Percentiles rank a stretch among this genome's conserved stretches.
Conservation (phyloP, 331 rosid species). For the Acacia pycnantha region DNA sequence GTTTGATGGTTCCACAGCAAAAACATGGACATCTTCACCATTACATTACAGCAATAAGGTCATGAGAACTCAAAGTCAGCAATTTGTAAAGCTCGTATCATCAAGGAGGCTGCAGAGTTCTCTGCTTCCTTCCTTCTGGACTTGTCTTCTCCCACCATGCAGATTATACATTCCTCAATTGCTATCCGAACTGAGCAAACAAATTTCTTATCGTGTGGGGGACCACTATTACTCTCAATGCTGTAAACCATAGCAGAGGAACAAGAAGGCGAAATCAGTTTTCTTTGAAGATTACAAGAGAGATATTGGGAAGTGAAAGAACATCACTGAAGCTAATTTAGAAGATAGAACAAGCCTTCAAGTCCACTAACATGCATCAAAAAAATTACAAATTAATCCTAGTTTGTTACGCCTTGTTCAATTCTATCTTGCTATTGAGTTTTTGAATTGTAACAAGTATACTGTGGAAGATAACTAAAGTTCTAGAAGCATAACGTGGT, state of each 20-base stretch:
- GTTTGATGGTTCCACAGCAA: neutral
- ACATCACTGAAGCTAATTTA: neutral
- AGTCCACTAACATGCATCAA: neutral
- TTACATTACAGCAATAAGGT: neutral
- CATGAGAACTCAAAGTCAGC: conserved; percentile 29
- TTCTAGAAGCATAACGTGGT: neutral
- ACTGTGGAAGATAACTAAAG: neutral
- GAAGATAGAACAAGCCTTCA: neutral
- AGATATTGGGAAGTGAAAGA: conserved; percentile 8
- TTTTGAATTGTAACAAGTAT: neutral
- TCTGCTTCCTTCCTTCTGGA: conserved; percentile 53
- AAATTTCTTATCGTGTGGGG: conserved; percentile 50
- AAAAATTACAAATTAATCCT: too few relatives aligned
- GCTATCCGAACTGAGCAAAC: conserved; percentile 45
- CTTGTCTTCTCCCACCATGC: conserved; percentile 51
- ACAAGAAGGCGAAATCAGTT: too few relatives aligned
- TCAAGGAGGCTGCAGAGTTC: conserved; percentile 71
- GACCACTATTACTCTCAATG: conserved; percentile 50
- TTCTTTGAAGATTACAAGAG: too few relatives aligned
- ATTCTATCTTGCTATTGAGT: neutral
- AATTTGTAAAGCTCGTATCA: conserved; percentile 46
- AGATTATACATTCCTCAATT: conserved; percentile 25
- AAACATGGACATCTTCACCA: neutral
- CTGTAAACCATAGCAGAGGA: conserved; percentile 41
- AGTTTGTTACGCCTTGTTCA: neutral